Evolutionary conservation across 441 rosid species (phyloP).

Genomic region (Isatis lusitanica): DNA sequence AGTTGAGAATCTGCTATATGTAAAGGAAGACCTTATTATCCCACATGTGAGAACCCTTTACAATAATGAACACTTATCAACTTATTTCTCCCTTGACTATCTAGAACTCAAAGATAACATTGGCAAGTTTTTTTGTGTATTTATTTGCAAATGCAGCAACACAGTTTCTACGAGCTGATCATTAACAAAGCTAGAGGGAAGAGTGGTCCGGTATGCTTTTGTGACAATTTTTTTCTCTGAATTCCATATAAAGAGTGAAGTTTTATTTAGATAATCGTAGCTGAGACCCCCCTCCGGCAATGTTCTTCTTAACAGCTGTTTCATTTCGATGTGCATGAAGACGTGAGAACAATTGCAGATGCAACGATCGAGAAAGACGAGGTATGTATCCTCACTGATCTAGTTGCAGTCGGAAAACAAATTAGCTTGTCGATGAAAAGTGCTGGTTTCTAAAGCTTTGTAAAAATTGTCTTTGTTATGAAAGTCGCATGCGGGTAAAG

Average conservation of each 20-base stretch:
- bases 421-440: not conserved
- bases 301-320: slow-evolving; percentile 59
- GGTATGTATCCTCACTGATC: slow-evolving; percentile 38
- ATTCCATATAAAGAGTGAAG: not conserved
- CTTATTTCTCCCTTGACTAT: not conserved
- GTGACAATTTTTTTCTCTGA: not conserved
- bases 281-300: not conserved
- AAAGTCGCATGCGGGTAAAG: slow-evolving; percentile 98
- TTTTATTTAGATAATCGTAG: not conserved
- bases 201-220: slow-evolving; percentile 87
- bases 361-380: slow-evolving; percentile 97
- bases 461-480: not conserved
- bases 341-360: slow-evolving; percentile 90
- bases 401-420: not conserved
- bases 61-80: not conserved
- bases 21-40: slow-evolving; percentile 94
- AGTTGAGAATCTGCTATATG: slow-evolving; percentile 93
- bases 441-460: not conserved
- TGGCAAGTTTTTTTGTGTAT: slow-evolving; percentile 7
- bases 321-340: slow-evolving; percentile 98
- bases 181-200: slow-evolving; percentile 95
- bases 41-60: slow-evolving; percentile 75
- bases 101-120: slow-evolving; percentile 10
- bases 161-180: slow-evolving; percentile 95
- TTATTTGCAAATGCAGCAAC: slow-evolving; percentile 70